These are phyloP conservation scores for Rhizopogon vesiculosus DNA, from an alignment of 768 basidiomycete genomes.

Conservation along the genomic window DNA sequence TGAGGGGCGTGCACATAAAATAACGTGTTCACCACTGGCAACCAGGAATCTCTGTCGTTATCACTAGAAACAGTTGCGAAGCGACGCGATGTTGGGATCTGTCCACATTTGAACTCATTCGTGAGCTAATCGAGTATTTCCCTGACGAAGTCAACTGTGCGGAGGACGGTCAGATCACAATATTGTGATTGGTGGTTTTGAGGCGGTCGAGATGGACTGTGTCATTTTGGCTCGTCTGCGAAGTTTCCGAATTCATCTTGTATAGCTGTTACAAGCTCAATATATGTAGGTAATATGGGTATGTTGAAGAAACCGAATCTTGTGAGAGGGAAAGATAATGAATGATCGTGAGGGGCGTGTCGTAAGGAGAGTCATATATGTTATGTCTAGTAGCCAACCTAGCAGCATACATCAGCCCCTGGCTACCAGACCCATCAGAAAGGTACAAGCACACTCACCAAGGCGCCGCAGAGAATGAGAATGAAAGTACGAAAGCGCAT, in stretches of 20 bases:
- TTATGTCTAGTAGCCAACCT: neutral
- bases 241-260: neutral
- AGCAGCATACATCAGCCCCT: slow-evolving; percentile 1
- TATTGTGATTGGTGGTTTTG: neutral
- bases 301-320: slow-evolving; percentile 16
- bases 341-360: slow-evolving; percentile 29
- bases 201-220: neutral
- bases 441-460: slow-evolving; percentile 10
- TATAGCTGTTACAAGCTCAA: slow-evolving; percentile 10
- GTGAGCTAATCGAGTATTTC: neutral
- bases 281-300: slow-evolving; percentile 29
- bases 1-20: neutral
- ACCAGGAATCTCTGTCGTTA: neutral
- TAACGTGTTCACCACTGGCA: neutral
- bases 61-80: neutral
- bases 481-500: slow-evolving; percentile 4
- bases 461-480: slow-evolving; percentile 9
- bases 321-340: slow-evolving; percentile 15
- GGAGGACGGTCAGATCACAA: neutral
- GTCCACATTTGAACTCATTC: no score
- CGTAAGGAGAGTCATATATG: slow-evolving; percentile 17
- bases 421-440: slow-evolving; percentile 5
- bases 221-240: neutral
- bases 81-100: neutral
- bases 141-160: neutral